Base-by-base conservation (phyloP, 2,329 filamentous ascomycete species). In the Exophiala alcalophila region DNA sequence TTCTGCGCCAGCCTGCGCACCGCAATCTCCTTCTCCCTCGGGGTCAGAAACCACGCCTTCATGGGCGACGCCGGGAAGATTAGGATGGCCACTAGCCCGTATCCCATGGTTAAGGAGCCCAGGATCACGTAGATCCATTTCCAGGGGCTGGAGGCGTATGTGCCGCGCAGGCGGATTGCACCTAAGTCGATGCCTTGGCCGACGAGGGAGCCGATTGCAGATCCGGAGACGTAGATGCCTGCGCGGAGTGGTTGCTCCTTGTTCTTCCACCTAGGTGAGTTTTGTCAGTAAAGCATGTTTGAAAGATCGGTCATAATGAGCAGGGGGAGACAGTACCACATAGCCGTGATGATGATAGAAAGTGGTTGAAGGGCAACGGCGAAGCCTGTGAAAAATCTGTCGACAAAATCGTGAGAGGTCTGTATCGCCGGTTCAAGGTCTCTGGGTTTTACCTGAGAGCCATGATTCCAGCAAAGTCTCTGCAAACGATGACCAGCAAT, bases 41-140 rank as follows among this genome's bases (percentile, higher is more conserved):
- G 80, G 7, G 65, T 71, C 57, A 81, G 83, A 61, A 80, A 85
- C 60, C 81, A 81, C 16, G 83, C 81, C 5, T 79, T 72, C 81
- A 86, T 85, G 0, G 81, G 83, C n/a, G 74, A 80, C 59, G 86
- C 82, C 2, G 81, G 80, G n/a, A 73, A 63, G 32, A 68, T 64
- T 14, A 66, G 25, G 10, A 66, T 49, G 28, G 38, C 29, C 7
- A 57, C 31, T 11, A 61, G 28, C 0, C 63, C 63, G 2, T 64
- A 43, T 3, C 31, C 45, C 12, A 31, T 23, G n/a, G 45, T 52
- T 15, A 52, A 36, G 18, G 73, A 58, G 4, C 72, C 73, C 55
- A 77, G 72, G 4, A 67, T 59, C 23, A 73, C 68, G 53, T 73
- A 73, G 19, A 73, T 67, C 70, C 70, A 73, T 20, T 66, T 61